Base-by-base conservation (phyloP, 202 grass and related monocot genomes). In the Digitaria exilis region DNA sequence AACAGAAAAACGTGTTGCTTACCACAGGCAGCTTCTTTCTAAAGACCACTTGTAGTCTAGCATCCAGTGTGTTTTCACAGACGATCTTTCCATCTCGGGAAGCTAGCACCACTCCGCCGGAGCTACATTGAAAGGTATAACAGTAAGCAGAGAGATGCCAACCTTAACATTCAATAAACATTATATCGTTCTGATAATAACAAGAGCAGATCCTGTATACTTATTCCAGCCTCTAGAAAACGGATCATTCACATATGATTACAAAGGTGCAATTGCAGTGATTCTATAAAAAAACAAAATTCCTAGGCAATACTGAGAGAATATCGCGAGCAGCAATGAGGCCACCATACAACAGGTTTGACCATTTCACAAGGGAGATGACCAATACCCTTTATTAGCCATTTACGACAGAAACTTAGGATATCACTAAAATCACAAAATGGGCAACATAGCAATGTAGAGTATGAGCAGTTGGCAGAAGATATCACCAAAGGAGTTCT, bases 1-100 rank as follows among this genome's bases (percentile, higher is more conserved):
- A 57, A 48, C 26, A 75, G 65, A n/a, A n/a, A 5, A 13, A 68
- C 15, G 17, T 35, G 69, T 15, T n/a, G 21, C 14, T 50, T 80
- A 94, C 94, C 91, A 92, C 90, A 12, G 92, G 94, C 61, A 97
- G 80, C 83, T 97, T 97, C 88, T 92, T 92, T 82, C 92, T 79
- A 49, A 94, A 97, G 35, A 80, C 86, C 62, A 92, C 73, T 75
- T 94, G 90, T 22, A 97, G 81, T 71, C 92, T 92, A 83, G 94
- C 86, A 92, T 97, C 94, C 76, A 97, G 82, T 67, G 92, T 97
- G 81, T 97, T 94, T 73, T 94, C 92, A 19, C 67, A 89, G 43
- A 97, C 94, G 13, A 97, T 97, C 88, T 97, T 97, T 58, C 94
- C 94, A 86, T 97, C 91, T 82, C 80, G 89, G 54, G 94, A 97